Base-by-base conservation (phyloP, 768 basidiomycete species). In the Agaricus blazei region DNA sequence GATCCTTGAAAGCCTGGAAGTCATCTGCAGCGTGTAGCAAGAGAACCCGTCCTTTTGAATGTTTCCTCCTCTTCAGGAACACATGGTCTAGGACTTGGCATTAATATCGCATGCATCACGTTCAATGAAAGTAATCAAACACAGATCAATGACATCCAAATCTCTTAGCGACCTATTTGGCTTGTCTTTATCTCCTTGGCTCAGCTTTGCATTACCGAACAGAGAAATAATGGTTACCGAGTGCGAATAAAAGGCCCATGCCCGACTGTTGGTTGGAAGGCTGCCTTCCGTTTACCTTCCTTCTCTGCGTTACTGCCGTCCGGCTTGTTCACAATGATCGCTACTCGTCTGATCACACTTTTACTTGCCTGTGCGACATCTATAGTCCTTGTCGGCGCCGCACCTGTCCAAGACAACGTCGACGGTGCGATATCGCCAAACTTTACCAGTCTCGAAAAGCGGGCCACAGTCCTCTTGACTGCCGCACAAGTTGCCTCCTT, bases 401-500 rank as follows among this genome's bases (percentile, higher is more conserved):
- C 41, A 9, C 51, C 51, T 26, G 42, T 44, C 4, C 51, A 52
- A 3, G 41, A 44, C 0, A 19, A 15, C 42, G 8, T 15, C 19
- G 40, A 41, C 40, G 41, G 24, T 9, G 9, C 38, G 42, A 41
- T 31, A 12, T 43, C 51, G n/a, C 42, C 42, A 2, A 52, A 31
- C 29, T 11, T 52, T 5, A 31, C 51, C n/a, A n/a, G 15, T 5
- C 42, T 52, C 31, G 51, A 52, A 41, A 52, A 36, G 36, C 41
- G 51, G 9, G 9, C 41, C 12, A 43, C 51, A 2, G 27, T 34
- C 9, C 12, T 42, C 27, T 44, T 52, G 34, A 43, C 51, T n/a
- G 59, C 69, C 4, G 23, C 75, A 0, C 70, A 81, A 59, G 73
- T 83, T 6, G 59, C 69, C 7, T 36, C 60, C 12, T 84, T 73